Evolutionary conservation across 805 yeast species (phyloP), one percentile per base, ranked within the genome.

Genomic region (Danielia oregonensis): DNA sequence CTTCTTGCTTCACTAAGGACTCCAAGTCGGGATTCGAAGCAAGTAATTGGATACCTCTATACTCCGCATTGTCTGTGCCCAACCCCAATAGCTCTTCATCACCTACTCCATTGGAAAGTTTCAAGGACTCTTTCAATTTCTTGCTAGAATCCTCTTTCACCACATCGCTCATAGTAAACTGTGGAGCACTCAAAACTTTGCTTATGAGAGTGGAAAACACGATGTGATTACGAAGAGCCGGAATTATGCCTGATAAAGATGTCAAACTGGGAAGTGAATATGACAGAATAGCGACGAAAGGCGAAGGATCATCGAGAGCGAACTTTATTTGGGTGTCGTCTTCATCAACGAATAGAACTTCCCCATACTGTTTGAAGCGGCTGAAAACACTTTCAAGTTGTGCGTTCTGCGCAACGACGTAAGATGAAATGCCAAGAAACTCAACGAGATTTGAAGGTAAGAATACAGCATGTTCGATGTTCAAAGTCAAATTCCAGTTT

Each of bases 31-130:
- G 30, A 12, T 39, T 40, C 16, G 33, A 36, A 16, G 32, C 35
- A 13, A 36, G 29, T 33, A 42, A 32, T 13, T 33, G 36, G 12
- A 35, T 34, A 16, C 42, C 37, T 30, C 42, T 32, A 24, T 43
- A 41, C 11, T 46, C 46, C 15, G 33, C 24, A 3, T 58, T 41
- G 2, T 58, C 45, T 2, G 63, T 55, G 45, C 48, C 60, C 29
- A 67, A 47, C 6, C 63, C 61, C 14, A 61, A 36, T 9, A 66
- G 49, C 41, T 67, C 70, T 33, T 63, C 70, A 35, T 63, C 66
- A 1, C 68, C 57, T 15, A 61, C 65, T 33, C 63, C 62, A 24
- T 52, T 51, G 3, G 68, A 43, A 16, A 67, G 43, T 33, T 59
- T 60, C 24, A 66, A 51, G 3, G 69, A 51, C 22, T 60, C 59